Base-by-base conservation (phyloP, 768 basidiomycete genomes). In the Pholiota conissans region DNA sequence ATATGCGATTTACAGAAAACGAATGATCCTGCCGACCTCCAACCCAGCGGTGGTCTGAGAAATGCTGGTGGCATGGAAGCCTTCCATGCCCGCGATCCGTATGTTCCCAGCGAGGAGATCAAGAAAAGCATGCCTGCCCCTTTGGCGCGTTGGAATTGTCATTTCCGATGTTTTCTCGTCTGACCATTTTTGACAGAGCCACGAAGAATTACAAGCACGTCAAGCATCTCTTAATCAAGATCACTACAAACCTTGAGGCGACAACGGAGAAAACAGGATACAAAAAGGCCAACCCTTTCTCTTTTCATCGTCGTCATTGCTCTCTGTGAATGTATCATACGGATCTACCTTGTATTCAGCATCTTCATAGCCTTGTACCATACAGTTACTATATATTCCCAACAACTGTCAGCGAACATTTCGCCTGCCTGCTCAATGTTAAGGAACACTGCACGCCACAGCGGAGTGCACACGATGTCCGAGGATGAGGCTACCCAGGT, bases 11-110 rank as follows among this genome's bases (percentile, higher is more conserved):
- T 22, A 14, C 22, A 88, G 86, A 84, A 79, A 74, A 73, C 81
- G 5, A 87, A 88, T 60, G 75, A 88, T 62, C 85, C 86, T 13
- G 73, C 76, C 9, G 82, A 86, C 63, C 76, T 83, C 30, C 74
- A 75, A 52, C 59, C 68, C 1, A 67, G 70, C 11, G 73, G 73
- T 3, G 74, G 72, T 8, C 67, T 70, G 8, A 73, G 73, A 11
- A 60, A 81, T 56, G 65, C 65, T 50, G 76, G 78, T 50, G 76
- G 77, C 0, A 59, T 75, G 37, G 62, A 70, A 22, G 80, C 80
- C 13, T 78, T 81, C 72, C 78, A 80, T 45, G 78, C 82, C 2
- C 78, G 75, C 27, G 85, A 69, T 3, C 85, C 85, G 1, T 69
- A 82, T 52, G 64, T 85, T 22, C 84, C 81, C 5, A 77, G 69